Base-by-base conservation (phyloP, 2,329 filamentous ascomycete species). In the Sporothrix mexicana region DNA sequence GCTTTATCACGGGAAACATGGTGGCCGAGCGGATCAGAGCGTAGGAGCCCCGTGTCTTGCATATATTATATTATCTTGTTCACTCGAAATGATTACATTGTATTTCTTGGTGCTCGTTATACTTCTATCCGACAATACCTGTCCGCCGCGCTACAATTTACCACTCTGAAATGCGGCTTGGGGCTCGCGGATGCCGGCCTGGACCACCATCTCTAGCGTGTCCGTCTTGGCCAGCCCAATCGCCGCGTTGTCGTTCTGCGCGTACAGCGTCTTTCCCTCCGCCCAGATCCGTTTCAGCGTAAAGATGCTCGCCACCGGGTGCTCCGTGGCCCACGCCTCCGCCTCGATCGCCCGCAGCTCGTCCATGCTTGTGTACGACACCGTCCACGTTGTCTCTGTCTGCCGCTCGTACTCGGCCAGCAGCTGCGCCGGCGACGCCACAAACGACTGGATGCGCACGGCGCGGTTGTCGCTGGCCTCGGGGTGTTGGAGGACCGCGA, bases 201-300 rank as follows among this genome's bases (percentile, higher is more conserved):
- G 74, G 15, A 75, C 53, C 2, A 74, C 70, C 68, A 74, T 73
- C 49, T 71, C 72, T 17, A 75, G 57, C 20, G 74, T 71, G 57
- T 74, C 74, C 6, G 70, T 75, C 62, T 67, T 73, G 47, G 41
- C 45, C 70, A 74, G 20, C 15, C 81, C 84, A 74, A 90, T 84
- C 15, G 84, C 75, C 17, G 78, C 81, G 77, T 90, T 89, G 77
- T 89, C 87, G 70, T 85, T 82, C 75, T 83, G 82, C 12, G 85
- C 83, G 78, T 90, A 90, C 55, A 90, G 78, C 5, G 88, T 90
- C 1, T 86, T 86, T 20, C 74, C 74, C 51, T 75, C 74, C 6
- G 74, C 68, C 74, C 74, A 75, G 62, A 75, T 75, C 5, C 72
- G 70, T 17, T 72, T 67, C 55, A 75, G 70, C 3, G 72, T 75